Evolutionary conservation across 2,329 filamentous ascomycete genomes (phyloP), one percentile per base, ranked within the genome.

Genomic region (Chaetothyriales sp.): DNA sequence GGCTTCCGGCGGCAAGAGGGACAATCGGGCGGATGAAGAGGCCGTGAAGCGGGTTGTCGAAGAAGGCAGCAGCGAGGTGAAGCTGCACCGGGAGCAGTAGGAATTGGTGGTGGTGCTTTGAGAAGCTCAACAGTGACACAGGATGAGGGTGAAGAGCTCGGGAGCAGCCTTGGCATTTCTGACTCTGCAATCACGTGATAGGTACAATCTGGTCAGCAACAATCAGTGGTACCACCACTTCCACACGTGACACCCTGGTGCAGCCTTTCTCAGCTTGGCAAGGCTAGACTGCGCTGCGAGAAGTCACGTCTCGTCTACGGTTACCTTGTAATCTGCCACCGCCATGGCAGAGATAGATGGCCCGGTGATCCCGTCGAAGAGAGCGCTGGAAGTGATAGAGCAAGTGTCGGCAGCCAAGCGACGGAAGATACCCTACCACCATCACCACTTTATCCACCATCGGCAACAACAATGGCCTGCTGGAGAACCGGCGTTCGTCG

Each of bases 401-500:
- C 20, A 47, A 12, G 45, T 22, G 20, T 32, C 47, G 20, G 20
- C 32, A 9, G 44, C 47, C 3, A 70, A 70, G 55, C 63, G 64
- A 44, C 55, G 62, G 18, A 68, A 66, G 53, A 61, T 64, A 20
- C 58, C 62, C 7, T 72, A 71, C 51, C 66, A 68, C 52, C 69
- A 67, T 48, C 65, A 69, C 36, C 70, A 73, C 60, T 62, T 64
- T 25, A 58, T 73, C 43, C 63, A 62, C 43, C 60, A 62, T 26
- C 66, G 66, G 4, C 55, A 67, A 36, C 54, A 60, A 43, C 10
- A 49, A 5, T 10, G 57, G 2, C 55, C 62, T 45, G 55, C 56
- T 54, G 65, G 20, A 55, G 69, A 71, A 53, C 65, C 68, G 26
- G 66, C 66, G n/a, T 59, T 70, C 43, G 65, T 74, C 55, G 72